Evolutionary conservation across 805 yeast species (phyloP), one percentile per base, ranked within the genome.

Genomic region (Sugiyamaella valdiviana): DNA sequence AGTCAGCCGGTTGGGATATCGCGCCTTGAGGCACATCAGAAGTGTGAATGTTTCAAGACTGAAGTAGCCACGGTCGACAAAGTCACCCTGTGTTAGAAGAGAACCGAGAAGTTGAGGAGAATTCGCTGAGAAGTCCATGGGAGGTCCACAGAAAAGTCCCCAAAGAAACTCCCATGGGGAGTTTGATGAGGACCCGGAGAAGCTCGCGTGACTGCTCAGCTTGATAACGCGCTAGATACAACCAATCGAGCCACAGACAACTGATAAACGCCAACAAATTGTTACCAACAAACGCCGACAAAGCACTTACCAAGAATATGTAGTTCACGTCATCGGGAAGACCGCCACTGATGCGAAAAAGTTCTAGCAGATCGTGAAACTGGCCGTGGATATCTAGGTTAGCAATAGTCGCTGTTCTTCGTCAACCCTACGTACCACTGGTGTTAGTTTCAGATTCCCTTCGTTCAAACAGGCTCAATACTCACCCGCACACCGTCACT

Each of bases 31-130:
- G 54, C 91, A 89, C 97, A 91, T 89, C 58, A 91, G 73, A 54
- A 93, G 70, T 4, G 98, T 91, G 69, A 91, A 90, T 0, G 98
- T 91, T 62, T 91, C 99, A 52, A 91, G 72, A 43, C 93, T 82
- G 67, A 91, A 91, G 66, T 88, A 93, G n/a, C 99, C 99, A 64
- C 99, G 76, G 68, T 91, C 99, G 44, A 91, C 99, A 63, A 91
- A 91, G 66, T 91, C 99, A 36, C 99, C 99, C 32, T 26, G 5
- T 26, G 32, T 26, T 26, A 26, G 32, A 10, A 26, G 10, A 24
- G 10, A n/a, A n/a, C n/a, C n/a, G n/a, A 26, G 32, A 10, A 5
- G 32, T 26, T 26, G 32, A 26, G 10, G 29, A 24, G 9, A 24
- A 24, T 6, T 24, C 6, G 29, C n/a, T n/a, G n/a, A n/a, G n/a